Conservation (phyloP, 352 stramenopile species). For the Phytophthora citrophthora region DNA sequence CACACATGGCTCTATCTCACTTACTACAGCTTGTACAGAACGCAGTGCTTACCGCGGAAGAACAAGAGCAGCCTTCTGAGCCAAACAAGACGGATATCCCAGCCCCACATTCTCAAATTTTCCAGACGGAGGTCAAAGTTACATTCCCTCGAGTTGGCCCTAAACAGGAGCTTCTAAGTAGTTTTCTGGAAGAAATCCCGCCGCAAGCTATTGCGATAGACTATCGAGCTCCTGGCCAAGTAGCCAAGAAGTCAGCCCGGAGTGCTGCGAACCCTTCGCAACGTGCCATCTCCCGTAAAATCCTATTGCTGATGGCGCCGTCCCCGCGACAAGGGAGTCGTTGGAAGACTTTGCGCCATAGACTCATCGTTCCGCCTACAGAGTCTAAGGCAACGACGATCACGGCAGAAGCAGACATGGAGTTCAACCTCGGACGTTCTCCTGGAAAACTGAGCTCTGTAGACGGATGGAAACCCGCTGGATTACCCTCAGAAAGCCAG, state of each 20-base stretch:
- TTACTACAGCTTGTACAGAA: conserved; percentile 37
- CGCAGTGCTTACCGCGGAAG: conserved; percentile 35
- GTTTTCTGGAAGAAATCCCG: conserved; percentile 27
- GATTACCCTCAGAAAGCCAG: conserved; percentile 1
- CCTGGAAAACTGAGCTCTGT: not conserved
- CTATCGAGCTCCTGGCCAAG: conserved; percentile 22
- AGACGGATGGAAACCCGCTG: not conserved
- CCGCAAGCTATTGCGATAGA: conserved; percentile 27
- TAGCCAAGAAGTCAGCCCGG: conserved; percentile 22
- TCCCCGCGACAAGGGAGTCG: conserved; percentile 23
- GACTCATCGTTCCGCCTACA: conserved; percentile 16
- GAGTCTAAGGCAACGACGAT: conserved; percentile 11
- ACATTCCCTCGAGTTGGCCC: conserved; percentile 8
- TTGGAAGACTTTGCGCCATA: conserved; percentile 33
- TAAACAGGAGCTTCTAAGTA: conserved; percentile 18
- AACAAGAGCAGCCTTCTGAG: conserved; percentile 10
- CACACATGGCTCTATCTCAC: conserved; percentile 26
- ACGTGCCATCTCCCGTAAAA: conserved; percentile 25
- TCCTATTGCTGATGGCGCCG: conserved; percentile 23
- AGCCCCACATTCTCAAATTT: conserved; percentile 14
- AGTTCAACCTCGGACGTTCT: conserved; percentile 4
- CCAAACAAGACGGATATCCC: not conserved
- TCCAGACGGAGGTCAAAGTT: conserved; percentile 28
- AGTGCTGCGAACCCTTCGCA: conserved; percentile 21
- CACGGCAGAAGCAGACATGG: conserved; percentile 28